Percentiles rank a stretch among this genome's conserved stretches.
phyloP scores from a whole-genome alignment of 1,284 basidiomycete species.

The Puccinia polysora region DNA sequence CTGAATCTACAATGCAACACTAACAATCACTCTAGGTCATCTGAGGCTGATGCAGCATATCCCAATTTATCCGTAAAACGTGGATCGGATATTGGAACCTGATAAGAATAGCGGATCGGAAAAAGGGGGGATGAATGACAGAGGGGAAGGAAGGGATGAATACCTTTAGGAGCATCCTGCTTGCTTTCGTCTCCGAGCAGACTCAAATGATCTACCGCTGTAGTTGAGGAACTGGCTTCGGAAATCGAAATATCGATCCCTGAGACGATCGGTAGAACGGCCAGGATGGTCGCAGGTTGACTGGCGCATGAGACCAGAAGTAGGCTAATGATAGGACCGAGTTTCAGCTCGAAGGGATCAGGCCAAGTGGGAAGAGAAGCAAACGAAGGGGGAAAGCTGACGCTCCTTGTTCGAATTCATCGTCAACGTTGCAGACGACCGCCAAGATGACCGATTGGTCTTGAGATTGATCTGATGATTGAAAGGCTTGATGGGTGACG shows the following conservation, averaged over 20 bases:
- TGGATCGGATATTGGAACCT: too few relatives aligned
- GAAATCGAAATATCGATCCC: conserved; percentile 19
- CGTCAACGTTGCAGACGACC: conserved; percentile 31
- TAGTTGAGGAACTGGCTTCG: not conserved
- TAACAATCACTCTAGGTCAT: not conserved
- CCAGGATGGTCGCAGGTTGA: conserved; percentile 19
- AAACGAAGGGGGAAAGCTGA: not conserved
- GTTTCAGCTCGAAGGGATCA: not conserved
- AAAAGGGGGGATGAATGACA: too few relatives aligned
- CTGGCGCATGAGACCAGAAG: conserved; percentile 12
- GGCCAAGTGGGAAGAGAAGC: not conserved
- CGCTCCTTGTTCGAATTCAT: conserved; percentile 33
- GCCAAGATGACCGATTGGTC: conserved; percentile 19
- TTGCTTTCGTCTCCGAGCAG: conserved; percentile 5
- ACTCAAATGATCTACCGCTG: not conserved
- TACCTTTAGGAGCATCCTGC: conserved; percentile 16
- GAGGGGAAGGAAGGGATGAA: too few relatives aligned
- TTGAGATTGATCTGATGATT: not conserved
- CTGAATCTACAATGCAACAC: conserved; percentile 32
- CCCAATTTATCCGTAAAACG: too few relatives aligned
- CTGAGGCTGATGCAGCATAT: not conserved
- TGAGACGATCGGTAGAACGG: conserved; percentile 34
- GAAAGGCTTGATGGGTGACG: conserved; percentile 3
- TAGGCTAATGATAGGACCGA: not conserved
- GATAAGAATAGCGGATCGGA: too few relatives aligned